phyloP scores from a whole-genome alignment of 83 land plant genomes.

The Diphasiastrum complanatum region DNA sequence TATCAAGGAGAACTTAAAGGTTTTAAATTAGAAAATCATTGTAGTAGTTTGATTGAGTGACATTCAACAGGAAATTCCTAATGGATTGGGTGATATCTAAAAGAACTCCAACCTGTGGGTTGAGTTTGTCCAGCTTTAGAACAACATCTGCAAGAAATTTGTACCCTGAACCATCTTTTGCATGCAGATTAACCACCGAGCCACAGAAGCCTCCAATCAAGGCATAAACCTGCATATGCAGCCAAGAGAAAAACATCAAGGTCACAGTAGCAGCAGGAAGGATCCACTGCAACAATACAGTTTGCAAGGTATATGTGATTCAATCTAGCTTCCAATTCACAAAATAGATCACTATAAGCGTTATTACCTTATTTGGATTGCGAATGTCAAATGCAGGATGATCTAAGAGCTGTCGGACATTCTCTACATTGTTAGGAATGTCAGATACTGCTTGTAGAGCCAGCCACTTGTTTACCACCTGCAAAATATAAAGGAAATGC shows the following conservation, averaged over 20 bases:
- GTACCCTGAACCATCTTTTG: conserved; percentile 96
- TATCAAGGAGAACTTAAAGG: too few species aligned
- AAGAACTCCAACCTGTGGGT: conserved; percentile 81
- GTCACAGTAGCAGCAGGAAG: not conserved
- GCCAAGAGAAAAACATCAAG: not conserved
- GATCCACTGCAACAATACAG: not conserved
- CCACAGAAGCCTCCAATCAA: conserved; percentile 85
- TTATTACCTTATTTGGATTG: conserved; percentile 92
- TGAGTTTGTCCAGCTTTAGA: conserved; percentile 74
- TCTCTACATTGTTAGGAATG: conserved; percentile 79
- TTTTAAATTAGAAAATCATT: too few species aligned
- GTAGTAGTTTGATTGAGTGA: too few species aligned
- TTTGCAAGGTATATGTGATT: conserved; percentile 1
- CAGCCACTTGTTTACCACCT: conserved; percentile 95
- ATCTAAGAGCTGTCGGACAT: conserved; percentile 60
- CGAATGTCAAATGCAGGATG: conserved; percentile 95
- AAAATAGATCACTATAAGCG: too few species aligned
- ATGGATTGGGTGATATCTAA: too few species aligned
- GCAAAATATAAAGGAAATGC: conserved; percentile 4
- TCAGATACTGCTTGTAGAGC: conserved; percentile 95
- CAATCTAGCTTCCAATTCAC: too few species aligned
- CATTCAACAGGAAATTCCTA: too few species aligned
- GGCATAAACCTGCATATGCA: conserved; percentile 93
- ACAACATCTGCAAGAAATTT: conserved; percentile 81
- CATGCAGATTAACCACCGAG: conserved; percentile 85